Percentiles rank a stretch among this genome's conserved stretches.
These are phyloP conservation scores for Platanthera zijinensis DNA, from an alignment of 106 monocot species.

Conservation along the genomic window DNA sequence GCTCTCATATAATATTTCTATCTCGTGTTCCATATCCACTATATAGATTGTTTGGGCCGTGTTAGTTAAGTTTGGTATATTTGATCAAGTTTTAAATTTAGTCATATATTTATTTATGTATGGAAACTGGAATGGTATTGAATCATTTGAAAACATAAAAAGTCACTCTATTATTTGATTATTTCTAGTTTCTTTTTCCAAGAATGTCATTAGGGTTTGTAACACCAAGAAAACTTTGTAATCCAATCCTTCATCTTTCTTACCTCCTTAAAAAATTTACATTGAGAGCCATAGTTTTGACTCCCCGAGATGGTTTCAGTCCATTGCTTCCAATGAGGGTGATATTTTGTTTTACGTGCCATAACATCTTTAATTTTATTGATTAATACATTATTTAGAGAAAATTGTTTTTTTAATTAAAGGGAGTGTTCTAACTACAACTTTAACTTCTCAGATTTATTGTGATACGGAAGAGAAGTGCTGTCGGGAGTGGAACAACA, in stretches of 20 bases:
- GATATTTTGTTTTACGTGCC: not conserved
- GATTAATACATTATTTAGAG: not conserved
- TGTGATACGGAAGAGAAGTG: conserved; percentile 72
- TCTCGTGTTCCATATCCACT: not conserved
- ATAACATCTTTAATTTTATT: not conserved
- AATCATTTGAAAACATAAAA: not conserved
- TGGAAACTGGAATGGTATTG: not conserved
- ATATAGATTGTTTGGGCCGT: not conserved
- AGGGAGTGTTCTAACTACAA: not conserved
- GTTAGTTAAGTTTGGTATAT: not conserved
- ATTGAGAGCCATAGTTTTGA: not conserved
- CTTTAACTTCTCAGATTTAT: conserved; percentile 54
- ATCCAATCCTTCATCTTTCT: not conserved
- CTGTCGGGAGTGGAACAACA: conserved; percentile 89
- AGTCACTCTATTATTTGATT: not conserved
- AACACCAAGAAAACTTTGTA: not conserved
- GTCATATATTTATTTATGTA: not conserved
- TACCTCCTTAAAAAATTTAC: not conserved
- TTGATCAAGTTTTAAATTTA: not conserved
- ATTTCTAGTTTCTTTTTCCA: not conserved
- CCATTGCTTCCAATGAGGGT: not conserved
- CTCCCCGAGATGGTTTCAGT: not conserved
- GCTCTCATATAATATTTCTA: not conserved
- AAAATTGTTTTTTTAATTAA: not conserved
- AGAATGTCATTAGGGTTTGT: not conserved